These are phyloP conservation scores for Xerocomellus chrysenteron DNA, from an alignment of 768 basidiomycete species.

Conservation along the genomic window DNA sequence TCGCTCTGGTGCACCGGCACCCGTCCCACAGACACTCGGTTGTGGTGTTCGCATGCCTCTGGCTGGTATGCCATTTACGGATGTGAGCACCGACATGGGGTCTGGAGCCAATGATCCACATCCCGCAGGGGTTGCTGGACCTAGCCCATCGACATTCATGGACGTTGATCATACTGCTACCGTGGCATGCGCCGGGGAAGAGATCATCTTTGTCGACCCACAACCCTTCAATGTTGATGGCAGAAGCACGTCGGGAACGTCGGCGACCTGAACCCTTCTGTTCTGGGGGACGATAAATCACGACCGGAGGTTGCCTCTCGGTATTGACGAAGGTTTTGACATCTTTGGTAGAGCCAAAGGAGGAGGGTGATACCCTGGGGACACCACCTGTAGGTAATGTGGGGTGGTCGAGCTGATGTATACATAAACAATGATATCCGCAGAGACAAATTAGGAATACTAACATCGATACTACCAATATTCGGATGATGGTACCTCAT, in stretches of 20 bases:
- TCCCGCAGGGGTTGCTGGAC: not conserved
- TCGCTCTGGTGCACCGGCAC: not conserved
- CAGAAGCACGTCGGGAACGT: not conserved
- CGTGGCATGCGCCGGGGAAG: not conserved
- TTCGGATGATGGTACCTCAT: not conserved
- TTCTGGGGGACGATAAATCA: not conserved
- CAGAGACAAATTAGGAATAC: no score
- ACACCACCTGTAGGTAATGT: no score
- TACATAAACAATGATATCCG: no score
- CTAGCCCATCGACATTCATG: conserved; percentile 9
- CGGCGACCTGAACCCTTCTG: not conserved
- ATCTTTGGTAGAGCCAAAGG: no score
- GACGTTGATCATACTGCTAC: not conserved
- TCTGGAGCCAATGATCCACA: conserved; percentile 12
- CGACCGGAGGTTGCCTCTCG: not conserved
- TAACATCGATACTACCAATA: no score
- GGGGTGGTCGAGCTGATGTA: no score
- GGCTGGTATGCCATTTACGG: conserved; percentile 5
- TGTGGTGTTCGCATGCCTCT: not conserved
- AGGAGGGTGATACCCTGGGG: no score
- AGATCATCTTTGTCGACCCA: conserved; percentile 8
- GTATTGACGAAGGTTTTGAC: not conserved
- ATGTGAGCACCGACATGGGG: conserved; percentile 2
- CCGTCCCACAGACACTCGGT: conserved; percentile 5
- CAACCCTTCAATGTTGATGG: not conserved